Evolutionary conservation across 495 filamentous ascomycete species (phyloP).

Genomic region (Paragyromitra xinjiangensis): DNA sequence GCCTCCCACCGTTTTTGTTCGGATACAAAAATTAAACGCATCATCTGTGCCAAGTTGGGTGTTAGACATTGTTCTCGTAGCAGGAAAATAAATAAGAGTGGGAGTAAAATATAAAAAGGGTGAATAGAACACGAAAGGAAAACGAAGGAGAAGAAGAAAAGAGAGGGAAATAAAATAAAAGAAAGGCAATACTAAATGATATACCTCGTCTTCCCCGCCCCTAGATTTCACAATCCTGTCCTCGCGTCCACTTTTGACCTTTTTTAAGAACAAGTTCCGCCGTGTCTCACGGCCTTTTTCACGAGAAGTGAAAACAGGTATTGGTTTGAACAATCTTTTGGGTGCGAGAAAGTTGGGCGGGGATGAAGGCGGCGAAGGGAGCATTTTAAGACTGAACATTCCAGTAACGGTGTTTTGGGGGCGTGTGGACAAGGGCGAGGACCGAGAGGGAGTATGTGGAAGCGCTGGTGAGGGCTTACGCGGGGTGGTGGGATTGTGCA

Average conservation of each 20-base stretch:
- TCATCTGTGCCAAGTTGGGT: conserved; percentile 58
- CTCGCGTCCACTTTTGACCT: conserved; percentile 76
- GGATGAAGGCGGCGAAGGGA: conserved; percentile 55
- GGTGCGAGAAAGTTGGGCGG: conserved; percentile 53
- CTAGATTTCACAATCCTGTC: conserved; percentile 71
- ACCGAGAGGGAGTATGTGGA: conserved; percentile 47
- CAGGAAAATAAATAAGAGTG: neutral
- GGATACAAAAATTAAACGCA: conserved; percentile 62
- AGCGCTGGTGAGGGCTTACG: conserved; percentile 19
- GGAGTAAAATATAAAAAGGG: neutral
- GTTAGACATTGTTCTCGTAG: neutral
- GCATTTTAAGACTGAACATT: conserved; percentile 41
- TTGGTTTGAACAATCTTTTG: conserved; percentile 49
- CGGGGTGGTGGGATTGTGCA: conserved; percentile 34
- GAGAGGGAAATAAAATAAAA: neutral
- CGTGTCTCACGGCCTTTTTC: conserved; percentile 66
- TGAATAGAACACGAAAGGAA: neutral
- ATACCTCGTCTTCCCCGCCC: conserved; percentile 80
- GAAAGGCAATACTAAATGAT: conserved; percentile 21
- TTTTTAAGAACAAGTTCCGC: conserved; percentile 75
- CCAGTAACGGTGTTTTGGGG: conserved; percentile 4
- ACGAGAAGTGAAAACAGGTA: conserved; percentile 42
- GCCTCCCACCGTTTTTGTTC: conserved; percentile 63
- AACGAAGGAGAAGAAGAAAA: neutral
- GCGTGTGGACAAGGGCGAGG: conserved; percentile 50